Base-by-base conservation (phyloP, 768 basidiomycete species). In the Crucibulum laeve region DNA sequence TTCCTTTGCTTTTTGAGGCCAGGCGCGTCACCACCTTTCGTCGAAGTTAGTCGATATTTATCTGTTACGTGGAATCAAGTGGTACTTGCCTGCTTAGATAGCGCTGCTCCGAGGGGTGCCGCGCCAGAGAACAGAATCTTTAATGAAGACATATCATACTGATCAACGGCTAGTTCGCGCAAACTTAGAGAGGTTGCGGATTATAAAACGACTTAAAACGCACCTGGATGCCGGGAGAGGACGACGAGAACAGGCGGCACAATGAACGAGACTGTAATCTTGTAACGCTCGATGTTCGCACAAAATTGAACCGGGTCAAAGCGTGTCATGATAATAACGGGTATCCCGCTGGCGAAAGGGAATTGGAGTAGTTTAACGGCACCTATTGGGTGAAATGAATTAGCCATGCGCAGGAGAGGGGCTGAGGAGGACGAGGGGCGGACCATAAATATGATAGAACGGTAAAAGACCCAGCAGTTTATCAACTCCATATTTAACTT, bases 201-300 rank as follows among this genome's bases (percentile, higher is more conserved):
- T n/a, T n/a, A n/a, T n/a, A n/a, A 19, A 41, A 59, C 79, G 24
- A 62, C 36, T 11, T 18, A 25, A 5, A 11, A 36, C 4, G 22
- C 18, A 79, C 80, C 82, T 8, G 80, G 77, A 51, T 87, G 83
- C 47, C 84, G 77, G 2, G 81, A 66, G 32, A 96, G 69, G 1
- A 80, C 73, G 11, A 95, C 80, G 10, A 92, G 64, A n/a, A 96
- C 80, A 0, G 93, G 91, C 1, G 92, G 92, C 1, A 90, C 90
- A 38, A 90, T 66, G 0, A 85, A 62, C 0, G 76, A 46, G 1
- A 67, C 46, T 0, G 84, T 83, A 21, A 82, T 73, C 40, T 67
- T 76, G 67, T 87, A 87, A 40, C 68, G 73, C 49, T 83, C 71
- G 37, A 95, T 76, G 38, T 76, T 68, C 8, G 70, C 65, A 48